phyloP scores from a whole-genome alignment of 2,329 filamentous ascomycete genomes.

The Clonostachys chloroleuca region DNA sequence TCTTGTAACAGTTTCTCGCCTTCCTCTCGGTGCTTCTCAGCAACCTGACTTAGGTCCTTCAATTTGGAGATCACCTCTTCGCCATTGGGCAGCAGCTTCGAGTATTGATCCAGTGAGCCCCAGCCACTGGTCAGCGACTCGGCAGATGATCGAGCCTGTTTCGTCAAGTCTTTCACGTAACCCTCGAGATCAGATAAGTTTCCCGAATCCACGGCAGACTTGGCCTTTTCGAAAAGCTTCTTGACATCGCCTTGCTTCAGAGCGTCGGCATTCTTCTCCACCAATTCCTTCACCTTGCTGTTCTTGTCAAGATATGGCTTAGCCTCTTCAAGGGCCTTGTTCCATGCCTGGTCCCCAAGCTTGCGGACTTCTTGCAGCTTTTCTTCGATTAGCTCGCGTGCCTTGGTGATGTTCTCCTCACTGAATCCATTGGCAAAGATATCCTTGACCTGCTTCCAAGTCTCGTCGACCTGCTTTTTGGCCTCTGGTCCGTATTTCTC shows the following conservation, averaged over 20 bases:
- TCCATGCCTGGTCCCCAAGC: constrained; percentile 68
- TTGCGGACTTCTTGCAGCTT: constrained; percentile 64
- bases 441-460: constrained; percentile 62
- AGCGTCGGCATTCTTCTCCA: constrained; percentile 65
- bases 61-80: constrained; percentile 63
- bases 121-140: constrained; percentile 24
- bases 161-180: constrained; percentile 22
- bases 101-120: constrained; percentile 54
- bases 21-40: constrained; percentile 64
- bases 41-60: constrained; percentile 58
- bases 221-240: constrained; percentile 60
- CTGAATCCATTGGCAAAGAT: constrained; percentile 59
- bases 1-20: constrained; percentile 66
- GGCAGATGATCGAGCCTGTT: constrained; percentile 20
- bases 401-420: constrained; percentile 44
- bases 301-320: constrained; percentile 73
- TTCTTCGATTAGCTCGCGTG: constrained; percentile 61
- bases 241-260: constrained; percentile 63
- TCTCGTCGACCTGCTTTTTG: constrained; percentile 71
- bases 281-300: constrained; percentile 67
- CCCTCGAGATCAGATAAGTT: constrained; percentile 40
- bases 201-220: constrained; percentile 56
- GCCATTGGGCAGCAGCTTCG: constrained; percentile 62
- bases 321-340: constrained; percentile 65
- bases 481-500: constrained; percentile 70